Conservation (phyloP, 305 asterid species). For the Fraxinus angustifolia region DNA sequence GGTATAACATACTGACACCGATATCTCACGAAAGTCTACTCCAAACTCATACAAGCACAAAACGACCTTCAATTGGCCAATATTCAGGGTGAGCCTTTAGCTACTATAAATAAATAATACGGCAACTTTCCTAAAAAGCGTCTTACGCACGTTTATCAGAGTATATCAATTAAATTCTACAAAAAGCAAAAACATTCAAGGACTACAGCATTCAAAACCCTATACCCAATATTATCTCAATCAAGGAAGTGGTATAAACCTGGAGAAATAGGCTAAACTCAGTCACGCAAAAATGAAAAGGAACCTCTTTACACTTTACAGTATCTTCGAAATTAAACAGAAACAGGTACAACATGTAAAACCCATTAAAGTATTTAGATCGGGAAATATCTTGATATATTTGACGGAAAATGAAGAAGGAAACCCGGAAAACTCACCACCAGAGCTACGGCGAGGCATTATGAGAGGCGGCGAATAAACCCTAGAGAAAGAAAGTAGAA, state of each 20-base stretch:
- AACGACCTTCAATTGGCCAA: not conserved
- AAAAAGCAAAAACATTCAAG: not conserved
- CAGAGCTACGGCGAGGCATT: slow-evolving; percentile 42
- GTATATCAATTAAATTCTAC: not conserved
- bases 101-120: not conserved
- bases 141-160: not conserved
- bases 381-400: not conserved
- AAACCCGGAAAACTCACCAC: slow-evolving; percentile 24
- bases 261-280: not conserved
- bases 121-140: not conserved
- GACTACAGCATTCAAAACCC: not conserved
- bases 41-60: not conserved
- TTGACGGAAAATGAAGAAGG: not conserved
- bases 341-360: not conserved
- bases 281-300: not conserved
- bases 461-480: slow-evolving; percentile 8
- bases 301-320: not conserved
- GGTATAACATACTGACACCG: not conserved
- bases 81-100: not conserved
- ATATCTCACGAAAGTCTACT: not conserved
- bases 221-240: not conserved
- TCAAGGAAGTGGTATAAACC: not conserved
- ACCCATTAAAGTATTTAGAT: not conserved
- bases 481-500: not conserved
- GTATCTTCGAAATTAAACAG: not conserved